Base-by-base conservation (phyloP, 2,329 filamentous ascomycete species). In the Phialophora macrospora region DNA sequence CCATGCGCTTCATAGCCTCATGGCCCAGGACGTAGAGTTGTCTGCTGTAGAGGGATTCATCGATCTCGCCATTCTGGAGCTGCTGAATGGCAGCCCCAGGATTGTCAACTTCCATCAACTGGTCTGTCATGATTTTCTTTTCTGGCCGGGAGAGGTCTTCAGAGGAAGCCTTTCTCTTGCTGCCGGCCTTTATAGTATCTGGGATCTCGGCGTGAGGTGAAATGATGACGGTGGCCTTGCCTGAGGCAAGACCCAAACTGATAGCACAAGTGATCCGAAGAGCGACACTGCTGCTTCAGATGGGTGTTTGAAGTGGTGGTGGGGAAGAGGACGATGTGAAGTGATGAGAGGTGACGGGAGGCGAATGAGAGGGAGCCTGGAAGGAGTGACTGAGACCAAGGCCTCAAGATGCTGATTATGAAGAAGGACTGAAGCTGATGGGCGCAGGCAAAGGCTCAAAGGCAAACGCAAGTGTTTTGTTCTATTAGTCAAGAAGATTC, bases 1-100 rank as follows among this genome's bases (percentile, higher is more conserved):
- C 88, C 95, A 99, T 99, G 75, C 95, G 93, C 85, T 96, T 98
- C 95, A 99, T 99, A 71, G 95, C 88, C 78, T 90, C 88, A 75
- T 90, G 88, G 63, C 95, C 88, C 63, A 90, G 85, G 63, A 90
- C 88, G 73, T 90, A 90, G 76, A 89, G 84, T 80, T 89, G 87
- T 72, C 87, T 80, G 76, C 86, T 88, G 80, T 89, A 89, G 62
- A 89, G 79, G 48, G 86, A 88, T 77, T 89, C 87, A 73, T 89
- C 87, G 72, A 89, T 89, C 72, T 88, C 87, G 72, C 85, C 85
- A 73, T 85, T 81, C 74, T 87, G 87, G 72, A 87, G 82, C 79
- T 85, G 81, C 77, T 87, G 84, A 66, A 85, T 82, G 57, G 83
- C 84, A 71, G 84, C 82, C 69, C 83, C 80, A 69, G 84, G 82